Evolutionary conservation across 805 yeast genomes (phyloP), one percentile per base, ranked within the genome.

Genomic region (Starmerella riodocensis): DNA sequence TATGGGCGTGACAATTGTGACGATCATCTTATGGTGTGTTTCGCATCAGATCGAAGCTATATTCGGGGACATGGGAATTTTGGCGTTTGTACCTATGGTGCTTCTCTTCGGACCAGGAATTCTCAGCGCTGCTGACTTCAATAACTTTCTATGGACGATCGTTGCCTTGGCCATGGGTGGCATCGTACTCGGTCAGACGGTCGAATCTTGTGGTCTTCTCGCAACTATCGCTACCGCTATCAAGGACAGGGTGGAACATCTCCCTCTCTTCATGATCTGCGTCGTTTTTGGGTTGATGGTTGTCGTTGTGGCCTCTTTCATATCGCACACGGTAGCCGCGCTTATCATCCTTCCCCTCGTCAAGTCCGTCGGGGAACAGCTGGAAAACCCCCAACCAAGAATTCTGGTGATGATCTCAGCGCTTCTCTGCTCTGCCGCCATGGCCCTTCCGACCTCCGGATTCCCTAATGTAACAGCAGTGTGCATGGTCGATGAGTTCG

Each of bases 91-190:
- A 14, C 96, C 98, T 9, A 71, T 88, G 53, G 70, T 85, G n/a
- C 61, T 84, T n/a, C 78, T 88, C 54, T 88, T 88, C 55, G 97
- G 95, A 4, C 74, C 94, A 0, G 95, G 96, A 1, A 61, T 86
- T 16, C 64, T 88, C 43, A 74, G 80, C 7, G 78, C 85, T 1
- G 94, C 86, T 41, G 98, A 88, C 56, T 85, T 88, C 60, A 88
- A 91, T 61, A 88, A 84, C 57, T 88, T 88, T 57, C 76, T 94
- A 48, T 88, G 98, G 98, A 85, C 93, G 4, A 91, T 88, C 51
- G 91, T 91, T 8, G 74, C 88, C 32, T 67, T 88, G 47, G 96
- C 97, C 4, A 91, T 88, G 98, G 98, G 98, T 24, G 98, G 98
- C 46, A 73, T 88, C 37, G 93, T 95, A 0, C 65, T 88, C 37